Base-by-base conservation (phyloP, 768 basidiomycete species). In the Auricularia sp. region DNA sequence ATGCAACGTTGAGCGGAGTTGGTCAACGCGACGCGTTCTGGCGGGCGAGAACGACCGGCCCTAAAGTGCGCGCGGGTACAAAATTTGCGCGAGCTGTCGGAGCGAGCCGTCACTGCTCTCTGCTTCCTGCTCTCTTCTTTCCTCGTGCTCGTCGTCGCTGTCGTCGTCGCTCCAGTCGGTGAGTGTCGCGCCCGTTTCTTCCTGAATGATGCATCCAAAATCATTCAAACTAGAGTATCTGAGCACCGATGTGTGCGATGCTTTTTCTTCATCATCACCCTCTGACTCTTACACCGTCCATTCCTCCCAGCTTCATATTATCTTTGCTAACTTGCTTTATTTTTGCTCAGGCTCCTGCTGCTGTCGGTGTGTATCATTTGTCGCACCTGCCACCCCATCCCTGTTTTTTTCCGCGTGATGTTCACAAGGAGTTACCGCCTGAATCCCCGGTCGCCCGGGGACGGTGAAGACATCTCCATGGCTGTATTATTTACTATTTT, bases 201-300 rank as follows among this genome's bases (percentile, higher is more conserved):
- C 34, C 18, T 14, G 24, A 6, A 29, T 59, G 56, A 59, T 59
- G 56, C 47, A 51, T 34, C 6, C 56, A 59, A 59, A 59, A 59
- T 59, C 56, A 59, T 59, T 59, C 56, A 59, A 59, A 59, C 56
- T 59, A 59, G 56, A 59, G 56, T 59, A 59, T 59, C 24, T 59
- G 56, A 59, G 56, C 56, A 29, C 56, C 6, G 18, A 29, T 1
- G 7, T 8, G 56, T 29, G 56, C 56, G 29, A 59, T 59, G 56
- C 56, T 54, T 54, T 54, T 42, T 59, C 29, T 59, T 59, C 24
- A 59, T 34, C 24, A 59, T 35, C 39, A 59, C 56, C 56, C 56
- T 59, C 56, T 59, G 56, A 59, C 24, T 35, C 56, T 11, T 18
- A 24, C 18, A 21, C 24, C 18, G 24, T 33, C 24, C 56, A 13